phyloP scores from a whole-genome alignment of 1,284 basidiomycete genomes.

The Microbotryum silenes-acaulis region DNA sequence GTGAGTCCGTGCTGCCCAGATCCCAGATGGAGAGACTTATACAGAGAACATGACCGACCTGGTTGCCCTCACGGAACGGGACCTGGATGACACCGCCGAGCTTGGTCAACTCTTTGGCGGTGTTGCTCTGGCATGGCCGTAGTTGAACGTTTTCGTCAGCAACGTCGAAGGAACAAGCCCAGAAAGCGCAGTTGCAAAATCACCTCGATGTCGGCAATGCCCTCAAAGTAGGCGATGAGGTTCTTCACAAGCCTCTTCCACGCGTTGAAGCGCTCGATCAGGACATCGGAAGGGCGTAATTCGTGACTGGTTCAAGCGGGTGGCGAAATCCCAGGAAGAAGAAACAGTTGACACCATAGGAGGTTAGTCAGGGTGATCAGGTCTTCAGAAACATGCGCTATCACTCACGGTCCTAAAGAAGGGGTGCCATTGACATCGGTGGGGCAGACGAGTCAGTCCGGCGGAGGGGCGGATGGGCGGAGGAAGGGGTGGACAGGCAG shows the following conservation, averaged over 20 bases:
- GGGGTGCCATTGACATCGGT: no score
- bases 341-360: no score
- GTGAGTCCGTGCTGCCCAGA: not conserved
- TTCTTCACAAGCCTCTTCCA: slow-evolving; percentile 97
- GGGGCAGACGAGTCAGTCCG: no score
- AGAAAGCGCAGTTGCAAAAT: not conserved
- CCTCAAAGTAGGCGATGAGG: slow-evolving; percentile 57
- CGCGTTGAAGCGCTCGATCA: slow-evolving; percentile 87
- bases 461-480: no score
- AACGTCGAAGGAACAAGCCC: not conserved
- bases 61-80: slow-evolving; percentile 84
- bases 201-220: slow-evolving; percentile 79
- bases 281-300: slow-evolving; percentile 86
- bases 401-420: no score
- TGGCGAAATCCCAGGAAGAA: no score
- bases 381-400: no score
- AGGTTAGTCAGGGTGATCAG: no score
- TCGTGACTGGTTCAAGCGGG: slow-evolving; percentile 50
- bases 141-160: slow-evolving; percentile 12
- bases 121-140: slow-evolving; percentile 57
- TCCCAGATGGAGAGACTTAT: not conserved
- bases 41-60: not conserved
- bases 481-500: no score
- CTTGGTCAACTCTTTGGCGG: slow-evolving; percentile 87
- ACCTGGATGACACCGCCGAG: slow-evolving; percentile 97